These are phyloP conservation scores for Boeremia lycopersici DNA, from an alignment of 2,329 filamentous ascomycete genomes.

Conservation along the genomic window DNA sequence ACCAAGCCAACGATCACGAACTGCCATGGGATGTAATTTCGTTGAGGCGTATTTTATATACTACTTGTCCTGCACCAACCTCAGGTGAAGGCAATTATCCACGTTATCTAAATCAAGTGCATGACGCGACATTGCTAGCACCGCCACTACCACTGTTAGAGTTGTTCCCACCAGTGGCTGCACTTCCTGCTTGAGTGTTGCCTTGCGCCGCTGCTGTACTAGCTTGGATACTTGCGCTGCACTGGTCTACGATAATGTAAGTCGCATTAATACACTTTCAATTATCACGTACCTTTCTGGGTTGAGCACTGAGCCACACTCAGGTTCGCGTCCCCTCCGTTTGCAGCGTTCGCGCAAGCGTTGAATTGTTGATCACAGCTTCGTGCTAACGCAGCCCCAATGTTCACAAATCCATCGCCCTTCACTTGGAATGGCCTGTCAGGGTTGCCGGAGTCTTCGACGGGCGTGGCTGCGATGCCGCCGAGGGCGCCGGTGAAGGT, in stretches of 20 bases:
- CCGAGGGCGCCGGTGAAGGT: conserved; percentile 57
- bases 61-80: no score
- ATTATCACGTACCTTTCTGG: conserved; percentile 53
- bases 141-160: not conserved
- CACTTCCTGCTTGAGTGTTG: not conserved
- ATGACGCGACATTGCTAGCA: not conserved
- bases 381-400: conserved; percentile 62
- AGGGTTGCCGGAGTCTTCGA: conserved; percentile 56
- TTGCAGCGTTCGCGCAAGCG: conserved; percentile 62
- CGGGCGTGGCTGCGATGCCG: conserved; percentile 60
- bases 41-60: no score
- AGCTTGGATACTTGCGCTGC: conserved; percentile 19
- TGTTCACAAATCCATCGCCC: conserved; percentile 57
- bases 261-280: not conserved
- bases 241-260: conserved; percentile 19
- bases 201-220: not conserved
- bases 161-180: not conserved
- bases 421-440: conserved; percentile 49
- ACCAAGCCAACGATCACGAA: no score
- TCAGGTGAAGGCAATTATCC: not conserved
- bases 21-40: no score
- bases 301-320: conserved; percentile 60
- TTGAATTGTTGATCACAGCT: conserved; percentile 70
- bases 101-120: not conserved
- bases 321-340: conserved; percentile 54